These are phyloP conservation scores for Aphelidium insulamus DNA, from an alignment of 371 early-diverging fungal species.

Conservation along the genomic window DNA sequence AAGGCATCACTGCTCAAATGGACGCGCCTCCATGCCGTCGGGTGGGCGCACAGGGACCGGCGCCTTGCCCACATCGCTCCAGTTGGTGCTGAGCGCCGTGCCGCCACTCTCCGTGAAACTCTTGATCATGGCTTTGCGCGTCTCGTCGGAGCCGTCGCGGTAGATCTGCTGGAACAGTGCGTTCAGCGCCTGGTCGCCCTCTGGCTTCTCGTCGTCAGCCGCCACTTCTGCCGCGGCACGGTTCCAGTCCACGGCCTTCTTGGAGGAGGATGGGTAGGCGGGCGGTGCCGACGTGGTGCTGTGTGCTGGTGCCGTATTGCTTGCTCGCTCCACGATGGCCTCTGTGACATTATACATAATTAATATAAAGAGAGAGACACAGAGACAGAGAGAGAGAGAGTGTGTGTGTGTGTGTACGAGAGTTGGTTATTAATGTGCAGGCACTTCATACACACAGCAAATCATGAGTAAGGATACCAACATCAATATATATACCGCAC, in stretches of 20 bases:
- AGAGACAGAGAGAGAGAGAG: neutral
- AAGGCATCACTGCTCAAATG: too few species aligned
- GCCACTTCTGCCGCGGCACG: constrained; percentile 33
- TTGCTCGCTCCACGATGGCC: neutral
- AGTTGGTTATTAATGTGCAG: too few species aligned
- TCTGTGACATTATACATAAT: constrained; percentile 1
- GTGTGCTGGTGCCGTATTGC: constrained; percentile 3
- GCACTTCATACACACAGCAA: too few species aligned
- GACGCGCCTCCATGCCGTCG: constrained; percentile 75
- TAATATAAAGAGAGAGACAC: neutral
- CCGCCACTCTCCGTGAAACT: constrained; percentile 87
- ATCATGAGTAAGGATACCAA: too few species aligned
- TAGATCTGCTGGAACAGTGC: constrained; percentile 79
- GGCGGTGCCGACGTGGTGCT: constrained; percentile 7
- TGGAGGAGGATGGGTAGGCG: constrained; percentile 17
- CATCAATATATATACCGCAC: constrained; percentile 1
- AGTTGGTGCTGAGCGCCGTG: constrained; percentile 85
- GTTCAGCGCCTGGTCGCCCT: constrained; percentile 70
- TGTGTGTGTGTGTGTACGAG: too few species aligned
- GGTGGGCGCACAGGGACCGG: constrained; percentile 70
- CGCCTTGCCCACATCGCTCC: constrained; percentile 72
- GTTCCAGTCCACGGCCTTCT: constrained; percentile 58
- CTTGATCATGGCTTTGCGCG: constrained; percentile 93
- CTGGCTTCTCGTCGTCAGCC: constrained; percentile 50
- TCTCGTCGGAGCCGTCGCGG: constrained; percentile 72